Evolutionary conservation across 1,284 basidiomycete genomes (phyloP), one percentile per base, ranked within the genome.

Genomic region (Cryptococcus jaspeensis): DNA sequence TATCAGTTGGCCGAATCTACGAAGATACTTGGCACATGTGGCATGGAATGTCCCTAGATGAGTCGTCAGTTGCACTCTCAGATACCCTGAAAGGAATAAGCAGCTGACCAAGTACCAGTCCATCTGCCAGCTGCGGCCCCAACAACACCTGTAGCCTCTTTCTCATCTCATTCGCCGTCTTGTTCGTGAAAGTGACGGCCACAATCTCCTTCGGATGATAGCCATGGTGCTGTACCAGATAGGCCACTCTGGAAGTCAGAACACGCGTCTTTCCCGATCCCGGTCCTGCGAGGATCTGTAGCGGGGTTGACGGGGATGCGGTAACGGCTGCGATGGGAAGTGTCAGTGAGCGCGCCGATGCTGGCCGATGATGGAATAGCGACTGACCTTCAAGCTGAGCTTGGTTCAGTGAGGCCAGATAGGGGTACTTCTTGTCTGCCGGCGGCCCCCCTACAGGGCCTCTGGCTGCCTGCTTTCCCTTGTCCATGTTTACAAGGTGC

Each of bases 111-210:
- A 84, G 76, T 9, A 86, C 82, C 36, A 95, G 80, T 50, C 83
- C 78, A 16, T 80, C 78, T 0, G 87, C 87, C 7, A 74, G 71
- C 22, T 83, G 75, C 44, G 83, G 81, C 3, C 91, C 91, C 25
- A 95, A 82, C n/a, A 94, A 78, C 58, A 82, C 83, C 22, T 78
- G 75, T 28, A 96, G 78, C 2, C 92, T 82, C 61, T 84, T 81
- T 58, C 84, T 83, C 92, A 95, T 93, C 78, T 95, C 92, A 61
- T 85, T 87, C 1, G 92, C 90, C 3, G 92, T 90, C 76, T 93
- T 92, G 80, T 92, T 92, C 5, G 88, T 90, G 73, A 90, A 90
- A 0, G 89, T 90, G 2, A 91, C 88, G 1, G 88, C 87, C 60
- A 86, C 88, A 76, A 91, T 88, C 45, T 85, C 80, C 5, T 80